A percentile compares a stretch with the other conserved stretches of the same genome.
Evolutionary conservation across 257 asterid genomes (phyloP).

Genomic region (Solanum appendiculatum): DNA sequence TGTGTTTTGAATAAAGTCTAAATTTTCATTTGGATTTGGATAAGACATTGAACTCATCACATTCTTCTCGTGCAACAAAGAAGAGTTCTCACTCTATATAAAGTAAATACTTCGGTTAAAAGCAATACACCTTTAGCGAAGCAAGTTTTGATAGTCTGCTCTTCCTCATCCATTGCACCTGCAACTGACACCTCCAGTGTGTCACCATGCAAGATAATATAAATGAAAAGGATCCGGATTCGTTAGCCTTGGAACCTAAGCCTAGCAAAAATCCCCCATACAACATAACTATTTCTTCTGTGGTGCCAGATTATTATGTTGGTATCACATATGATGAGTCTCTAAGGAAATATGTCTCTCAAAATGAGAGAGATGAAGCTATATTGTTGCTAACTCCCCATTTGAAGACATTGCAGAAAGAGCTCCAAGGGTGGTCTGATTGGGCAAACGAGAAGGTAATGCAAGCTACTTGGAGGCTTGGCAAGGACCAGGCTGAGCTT

Average conservation of each 20-base stretch:
- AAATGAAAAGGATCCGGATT: slow-evolving; percentile 10
- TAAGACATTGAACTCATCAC: slow-evolving; percentile 33
- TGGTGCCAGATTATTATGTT: slow-evolving; percentile 25
- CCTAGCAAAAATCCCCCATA: slow-evolving; percentile 3
- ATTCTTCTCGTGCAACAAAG: slow-evolving; percentile 23
- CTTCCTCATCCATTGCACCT: slow-evolving; percentile 3
- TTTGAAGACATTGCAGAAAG: slow-evolving; percentile 33
- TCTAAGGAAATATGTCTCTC: slow-evolving; percentile 31
- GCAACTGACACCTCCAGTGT: neutral
- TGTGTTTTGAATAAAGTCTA: neutral
- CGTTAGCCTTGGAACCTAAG: slow-evolving; percentile 11
- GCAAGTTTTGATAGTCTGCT: slow-evolving; percentile 10
- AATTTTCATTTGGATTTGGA: slow-evolving; percentile 35
- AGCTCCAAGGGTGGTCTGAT: slow-evolving; percentile 41
- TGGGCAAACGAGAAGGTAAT: slow-evolving; percentile 70
- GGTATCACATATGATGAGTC: slow-evolving; percentile 45
- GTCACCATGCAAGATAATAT: slow-evolving; percentile 16
- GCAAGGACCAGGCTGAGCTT: slow-evolving; percentile 52
- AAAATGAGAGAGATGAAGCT: slow-evolving; percentile 39
- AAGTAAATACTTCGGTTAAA: slow-evolving; percentile 17
- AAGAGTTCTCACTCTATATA: slow-evolving; percentile 32
- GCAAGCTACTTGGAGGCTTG: slow-evolving; percentile 56
- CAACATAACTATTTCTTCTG: slow-evolving; percentile 9
- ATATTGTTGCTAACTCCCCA: slow-evolving; percentile 31
- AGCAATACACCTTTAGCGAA: slow-evolving; percentile 11